These are phyloP conservation scores for Sporormia fimetaria DNA, from an alignment of 495 filamentous ascomycete genomes.

Conservation along the genomic window DNA sequence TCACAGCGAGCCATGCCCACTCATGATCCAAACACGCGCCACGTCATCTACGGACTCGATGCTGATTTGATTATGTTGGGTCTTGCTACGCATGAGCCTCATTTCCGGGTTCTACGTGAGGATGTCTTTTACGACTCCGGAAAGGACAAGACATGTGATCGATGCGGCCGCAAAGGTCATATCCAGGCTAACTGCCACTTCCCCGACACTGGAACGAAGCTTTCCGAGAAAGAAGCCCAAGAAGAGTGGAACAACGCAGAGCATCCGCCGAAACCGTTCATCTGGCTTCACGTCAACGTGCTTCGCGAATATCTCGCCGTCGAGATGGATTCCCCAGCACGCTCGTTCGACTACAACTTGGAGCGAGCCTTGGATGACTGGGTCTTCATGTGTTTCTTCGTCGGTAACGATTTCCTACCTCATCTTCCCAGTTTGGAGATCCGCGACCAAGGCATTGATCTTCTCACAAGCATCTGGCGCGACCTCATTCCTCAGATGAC, in stretches of 20 bases:
- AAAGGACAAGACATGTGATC: conserved; percentile 63
- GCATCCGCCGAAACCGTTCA: conserved; percentile 71
- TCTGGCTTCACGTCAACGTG: conserved; percentile 91
- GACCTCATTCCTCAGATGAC: conserved; percentile 87
- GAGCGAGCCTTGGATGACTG: conserved; percentile 98
- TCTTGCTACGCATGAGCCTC: conserved; percentile 90
- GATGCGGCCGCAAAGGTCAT: conserved; percentile 88
- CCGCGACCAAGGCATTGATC: conserved; percentile 93
- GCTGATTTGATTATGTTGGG: conserved; percentile 99
- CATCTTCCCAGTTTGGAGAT: conserved; percentile 95
- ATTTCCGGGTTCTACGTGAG: conserved; percentile 93
- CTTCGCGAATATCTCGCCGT: conserved; percentile 86
- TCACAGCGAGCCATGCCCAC: conserved; percentile 82
- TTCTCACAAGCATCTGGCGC: conserved; percentile 87
- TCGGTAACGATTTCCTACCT: conserved; percentile 97
- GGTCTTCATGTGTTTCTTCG: conserved; percentile 99
- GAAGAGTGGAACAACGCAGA: conserved; percentile 61
- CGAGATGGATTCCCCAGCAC: conserved; percentile 72
- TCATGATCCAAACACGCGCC: conserved; percentile 91
- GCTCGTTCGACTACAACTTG: conserved; percentile 72
- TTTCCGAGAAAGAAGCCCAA: conserved; percentile 74
- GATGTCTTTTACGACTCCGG: conserved; percentile 90
- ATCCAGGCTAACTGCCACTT: conserved; percentile 73
- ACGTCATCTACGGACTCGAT: conserved; percentile 92
- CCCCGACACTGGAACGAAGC: conserved; percentile 47